phyloP scores from a whole-genome alignment of 2,329 filamentous ascomycete species.

The Diaporthe longicolla region DNA sequence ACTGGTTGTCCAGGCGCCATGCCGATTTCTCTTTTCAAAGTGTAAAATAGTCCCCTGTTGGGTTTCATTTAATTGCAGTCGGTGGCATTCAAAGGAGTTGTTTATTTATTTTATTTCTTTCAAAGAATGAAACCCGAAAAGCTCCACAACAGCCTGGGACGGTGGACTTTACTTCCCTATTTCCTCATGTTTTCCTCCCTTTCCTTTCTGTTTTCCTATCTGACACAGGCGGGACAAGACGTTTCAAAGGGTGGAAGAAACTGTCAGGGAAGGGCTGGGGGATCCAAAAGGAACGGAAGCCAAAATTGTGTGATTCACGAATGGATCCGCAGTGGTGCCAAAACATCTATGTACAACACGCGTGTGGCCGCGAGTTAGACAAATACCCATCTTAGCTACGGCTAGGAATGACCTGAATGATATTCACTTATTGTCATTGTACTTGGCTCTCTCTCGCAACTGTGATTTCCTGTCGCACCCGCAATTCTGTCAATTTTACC shows the following conservation, averaged over 20 bases:
- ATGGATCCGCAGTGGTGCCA: conserved; percentile 9
- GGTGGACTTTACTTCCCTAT: not conserved
- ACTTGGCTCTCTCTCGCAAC: not conserved
- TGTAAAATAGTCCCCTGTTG: conserved; percentile 8
- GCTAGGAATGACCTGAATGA: conserved; percentile 33
- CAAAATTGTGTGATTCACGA: conserved; percentile 22
- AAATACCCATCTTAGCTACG: conserved; percentile 30
- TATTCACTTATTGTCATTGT: conserved; percentile 19
- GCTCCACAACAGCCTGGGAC: conserved; percentile 8
- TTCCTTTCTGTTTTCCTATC: not conserved
- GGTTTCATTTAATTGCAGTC: conserved; percentile 6
- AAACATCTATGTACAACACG: conserved; percentile 18
- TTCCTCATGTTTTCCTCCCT: not conserved
- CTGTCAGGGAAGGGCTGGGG: not conserved
- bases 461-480: conserved; percentile 19
- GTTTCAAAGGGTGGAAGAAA: conserved; percentile 2
- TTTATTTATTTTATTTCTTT: not conserved
- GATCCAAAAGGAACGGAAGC: not conserved
- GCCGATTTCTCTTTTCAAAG: not conserved
- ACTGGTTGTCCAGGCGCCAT: not conserved
- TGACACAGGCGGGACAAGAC: not conserved
- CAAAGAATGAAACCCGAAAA: conserved; percentile 21
- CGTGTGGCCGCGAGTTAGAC: conserved; percentile 30
- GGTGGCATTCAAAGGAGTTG: conserved; percentile 13
- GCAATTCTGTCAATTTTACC: not conserved